Conservation (phyloP, 139 green algal species). For the Chlamydomonas incerta region DNA sequence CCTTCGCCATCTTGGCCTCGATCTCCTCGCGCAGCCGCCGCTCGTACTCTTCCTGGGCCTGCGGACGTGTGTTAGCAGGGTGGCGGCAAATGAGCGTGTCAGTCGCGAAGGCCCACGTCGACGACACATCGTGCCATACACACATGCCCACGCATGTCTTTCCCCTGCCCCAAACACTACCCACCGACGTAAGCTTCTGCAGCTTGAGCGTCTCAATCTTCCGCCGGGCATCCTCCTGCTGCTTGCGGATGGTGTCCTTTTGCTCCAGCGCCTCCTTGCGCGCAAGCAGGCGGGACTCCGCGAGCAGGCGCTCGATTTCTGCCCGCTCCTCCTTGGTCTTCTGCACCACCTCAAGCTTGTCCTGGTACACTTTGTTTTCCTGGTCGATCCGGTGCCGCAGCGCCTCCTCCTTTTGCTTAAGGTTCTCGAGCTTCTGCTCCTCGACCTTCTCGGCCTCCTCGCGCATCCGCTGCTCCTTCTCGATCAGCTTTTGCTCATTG, state of each 20-base stretch:
- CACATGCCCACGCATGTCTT: background rate
- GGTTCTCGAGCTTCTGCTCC: conserved; percentile 62
- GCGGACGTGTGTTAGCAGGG: background rate
- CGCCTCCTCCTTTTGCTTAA: conserved; percentile 63
- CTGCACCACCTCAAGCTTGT: conserved; percentile 54
- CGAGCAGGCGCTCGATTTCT: conserved; percentile 68
- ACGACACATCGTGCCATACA: too few relatives aligned
- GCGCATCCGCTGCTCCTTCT: conserved; percentile 62
- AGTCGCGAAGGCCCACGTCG: too few relatives aligned
- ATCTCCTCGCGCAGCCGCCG: conserved; percentile 72
- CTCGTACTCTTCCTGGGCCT: conserved; percentile 81
- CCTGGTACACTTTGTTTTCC: conserved; percentile 58
- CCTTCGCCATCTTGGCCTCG: conserved; percentile 67
- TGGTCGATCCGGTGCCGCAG: conserved; percentile 61
- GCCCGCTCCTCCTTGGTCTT: conserved; percentile 70
- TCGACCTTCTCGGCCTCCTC: conserved; percentile 63
- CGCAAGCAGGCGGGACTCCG: conserved; percentile 60
- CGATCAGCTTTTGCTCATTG: conserved; percentile 63
- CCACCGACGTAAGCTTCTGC: conserved; percentile 63
- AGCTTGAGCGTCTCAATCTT: conserved; percentile 65
- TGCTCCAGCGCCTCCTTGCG: conserved; percentile 73
- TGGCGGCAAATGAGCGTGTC: too few relatives aligned
- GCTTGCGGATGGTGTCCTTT: conserved; percentile 70
- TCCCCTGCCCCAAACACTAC: background rate
- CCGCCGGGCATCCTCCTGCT: conserved; percentile 56